Evolutionary conservation across 2,329 filamentous ascomycete genomes (phyloP), one percentile per base, ranked within the genome.

Genomic region (Ilyonectria mors-panacis): DNA sequence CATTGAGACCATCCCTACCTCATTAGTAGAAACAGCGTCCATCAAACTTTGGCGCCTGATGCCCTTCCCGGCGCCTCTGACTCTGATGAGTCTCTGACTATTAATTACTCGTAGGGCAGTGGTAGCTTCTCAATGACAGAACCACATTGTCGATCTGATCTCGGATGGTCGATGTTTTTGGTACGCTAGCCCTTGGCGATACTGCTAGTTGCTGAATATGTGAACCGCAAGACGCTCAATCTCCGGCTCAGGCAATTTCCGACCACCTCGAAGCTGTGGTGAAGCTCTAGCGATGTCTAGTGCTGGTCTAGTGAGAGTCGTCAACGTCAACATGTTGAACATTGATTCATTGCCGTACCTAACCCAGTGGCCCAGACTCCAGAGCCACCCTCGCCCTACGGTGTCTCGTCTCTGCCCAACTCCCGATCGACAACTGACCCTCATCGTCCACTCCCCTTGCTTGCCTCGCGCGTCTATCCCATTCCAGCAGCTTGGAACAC

Each of bases 401-500:
- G 9, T 35, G 28, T 53, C 50, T 35, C 33, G 30, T 37, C 50
- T 53, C 30, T 53, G 30, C 50, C 50, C 50, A 21, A 53, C n/a
- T 33, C 50, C 30, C 30, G 10, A 53, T 33, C 28, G 28, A 51
- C 9, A 28, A 19, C 10, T 13, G 30, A 9, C n/a, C 50, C 30
- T 13, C 57, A 28, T 57, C 44, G 26, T n/a, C 42, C 44, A 37
- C 55, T 17, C 54, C 54, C 54, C 59, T 37, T 44, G 28, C 61
- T 35, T 26, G 15, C 28, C 15, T 30, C 28, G 12, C 28, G 28
- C 30, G 48, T 53, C 48, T 53, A 53, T 53, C 50, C 48, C 72
- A 70, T 70, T 71, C 70, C 69, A 70, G 63, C 35, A 19, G 42
- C 30, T 54, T 53, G 39, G 39, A 61, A 63, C 37, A 59, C 9